Base-by-base conservation (phyloP, 2,329 filamentous ascomycete genomes). In the Chlorencoelia australis region DNA sequence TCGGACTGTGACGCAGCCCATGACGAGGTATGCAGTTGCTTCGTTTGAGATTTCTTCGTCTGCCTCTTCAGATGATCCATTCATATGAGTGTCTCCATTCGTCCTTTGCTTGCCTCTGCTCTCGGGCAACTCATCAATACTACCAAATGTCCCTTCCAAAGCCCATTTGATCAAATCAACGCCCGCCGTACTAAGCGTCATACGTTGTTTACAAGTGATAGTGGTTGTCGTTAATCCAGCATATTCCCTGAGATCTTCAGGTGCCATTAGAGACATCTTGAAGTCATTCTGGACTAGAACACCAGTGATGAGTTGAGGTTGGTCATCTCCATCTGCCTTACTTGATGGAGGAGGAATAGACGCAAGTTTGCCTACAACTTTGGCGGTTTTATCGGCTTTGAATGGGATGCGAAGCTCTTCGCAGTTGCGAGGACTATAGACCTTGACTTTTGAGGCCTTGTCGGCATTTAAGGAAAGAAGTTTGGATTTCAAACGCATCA, bases 271-370 rank as follows among this genome's bases (percentile, higher is more conserved):
- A 0, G 84, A 93, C 55, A 98, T 75, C 59, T 96, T 94, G 61
- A 98, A 96, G 58, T 95, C 91, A 57, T 94, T 96, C 50, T 96
- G 89, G 6, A 98, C 88, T 11, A 98, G 69, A 0, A 98, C 91
- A 18, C 91, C 91, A 1, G 81, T 83, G 50, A 98, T 75, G 28
- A 96, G 67, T 37, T 73, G 67, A 1, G 61, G 56, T 10, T 65
- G 64, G 16, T 65, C 62, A 5, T 64, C 58, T n/a, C 69, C 62
- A 22, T 61, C 58, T 14, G 50, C 37, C 37, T 31, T 36, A 39
- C 18, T 16, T 20, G 40, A 41, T 20, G 48, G 52, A 3, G 84
- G 84, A 2, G 81, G 71, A 32, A 89, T 78, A 20, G 86, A 75
- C 6, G 91, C 91, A 9, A 98, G 73, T 57, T 88, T 89, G 47